A percentile compares a stretch with the other conserved stretches of the same genome.
These are phyloP conservation scores for Cystofilobasidium bisporidii DNA, from an alignment of 768 basidiomycete species.

Conservation along the genomic window DNA sequence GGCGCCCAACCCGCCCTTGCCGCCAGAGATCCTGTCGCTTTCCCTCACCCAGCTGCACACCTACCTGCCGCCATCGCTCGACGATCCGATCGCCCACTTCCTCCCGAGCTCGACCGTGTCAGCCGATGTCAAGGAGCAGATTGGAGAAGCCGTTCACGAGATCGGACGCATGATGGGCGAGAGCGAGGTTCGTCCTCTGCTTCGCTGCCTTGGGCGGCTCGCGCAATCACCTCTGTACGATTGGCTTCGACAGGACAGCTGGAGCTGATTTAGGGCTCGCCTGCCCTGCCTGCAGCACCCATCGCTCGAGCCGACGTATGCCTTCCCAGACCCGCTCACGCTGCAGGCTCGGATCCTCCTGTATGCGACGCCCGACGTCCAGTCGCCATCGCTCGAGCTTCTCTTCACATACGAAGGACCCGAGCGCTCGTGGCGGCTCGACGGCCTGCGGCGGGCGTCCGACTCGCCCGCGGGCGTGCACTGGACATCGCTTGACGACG, in stretches of 20 bases:
- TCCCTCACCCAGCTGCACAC: slow-evolving; percentile 32
- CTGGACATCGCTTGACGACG: not conserved
- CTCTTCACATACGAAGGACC: slow-evolving; percentile 15
- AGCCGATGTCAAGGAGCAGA: slow-evolving; percentile 4
- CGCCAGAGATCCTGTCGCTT: slow-evolving; percentile 30
- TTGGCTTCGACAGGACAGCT: too few species aligned
- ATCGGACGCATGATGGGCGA: slow-evolving; percentile 21
- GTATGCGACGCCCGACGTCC: slow-evolving; percentile 3
- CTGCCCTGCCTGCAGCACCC: slow-evolving; percentile 10
- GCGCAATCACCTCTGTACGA: too few species aligned
- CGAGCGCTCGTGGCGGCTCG: slow-evolving; percentile 13
- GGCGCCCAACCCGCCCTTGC: slow-evolving; percentile 30
- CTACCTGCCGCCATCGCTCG: slow-evolving; percentile 33
- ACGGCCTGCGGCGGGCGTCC: slow-evolving; percentile 1
- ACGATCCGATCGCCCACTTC: slow-evolving; percentile 33
- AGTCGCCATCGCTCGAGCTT: slow-evolving; percentile 6
- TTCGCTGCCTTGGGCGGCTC: too few species aligned
- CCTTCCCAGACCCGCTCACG: slow-evolving; percentile 15
- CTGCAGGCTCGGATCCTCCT: slow-evolving; percentile 20
- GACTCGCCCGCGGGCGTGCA: not conserved
- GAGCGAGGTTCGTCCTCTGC: slow-evolving; percentile 10
- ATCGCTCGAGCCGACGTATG: slow-evolving; percentile 10
- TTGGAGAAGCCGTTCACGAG: slow-evolving; percentile 14
- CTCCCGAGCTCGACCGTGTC: slow-evolving; percentile 28
- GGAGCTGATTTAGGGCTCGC: not conserved